Evolutionary conservation across 805 yeast species (phyloP), one percentile per base, ranked within the genome.

Genomic region (Candida namnaoensis): DNA sequence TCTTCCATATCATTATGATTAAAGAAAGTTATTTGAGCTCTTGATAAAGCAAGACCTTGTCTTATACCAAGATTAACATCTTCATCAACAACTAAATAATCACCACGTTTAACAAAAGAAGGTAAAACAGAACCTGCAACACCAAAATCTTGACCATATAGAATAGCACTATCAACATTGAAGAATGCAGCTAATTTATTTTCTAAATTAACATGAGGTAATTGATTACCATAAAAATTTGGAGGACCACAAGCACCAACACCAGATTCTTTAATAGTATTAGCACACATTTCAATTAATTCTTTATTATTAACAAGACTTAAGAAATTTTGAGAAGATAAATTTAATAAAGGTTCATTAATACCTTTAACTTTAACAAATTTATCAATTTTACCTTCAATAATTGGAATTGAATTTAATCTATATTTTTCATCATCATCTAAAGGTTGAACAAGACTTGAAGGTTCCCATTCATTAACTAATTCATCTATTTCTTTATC

Each of bases 241-340:
- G 97, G 95, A 5, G 99, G 98, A 35, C 98, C 96, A 69, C 99
- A 93, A 1, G 97, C 91, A 48, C 99, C 99, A 40, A 93, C 97
- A 58, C 99, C 99, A 44, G 33, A 9, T 30, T 30, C 14, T 30
- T 30, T 30, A 12, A 30, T 30, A 12, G 33, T 30, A 12, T 30
- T 6, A 13, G 33, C 13, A 13, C 33, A 30, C 33, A 30, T 8
- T 12, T 30, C n/a, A 12, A 30, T 30, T 13, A 30, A 30, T 6
- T 30, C 7, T 30, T 30, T 30, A 30, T 30, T 12, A 13, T 30
- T 30, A 6, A 30, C 74, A 57, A 88, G 64, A 51, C 79, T 74
- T 55, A 87, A 69, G 50, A 82, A 81, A 62, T 91, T 95, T 42
- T 74, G 62, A 4, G 88, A 74, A 5, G 88, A 74, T 52, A 88